Base-by-base conservation (phyloP, 768 basidiomycete species). In the Termitomyces sp. region DNA sequence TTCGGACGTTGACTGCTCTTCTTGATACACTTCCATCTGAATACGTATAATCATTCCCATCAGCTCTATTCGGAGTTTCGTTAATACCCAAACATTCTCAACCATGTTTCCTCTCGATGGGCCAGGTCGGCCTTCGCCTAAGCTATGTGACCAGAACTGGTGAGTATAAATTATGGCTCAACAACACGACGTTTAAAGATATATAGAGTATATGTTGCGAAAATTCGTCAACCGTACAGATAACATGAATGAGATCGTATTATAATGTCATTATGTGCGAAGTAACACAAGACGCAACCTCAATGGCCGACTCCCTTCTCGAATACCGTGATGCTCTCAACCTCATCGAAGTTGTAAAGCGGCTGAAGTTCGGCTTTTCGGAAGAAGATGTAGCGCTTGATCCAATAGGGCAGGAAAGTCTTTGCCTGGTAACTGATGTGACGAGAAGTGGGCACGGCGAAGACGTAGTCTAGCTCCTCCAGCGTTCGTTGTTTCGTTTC, bases 401-500 rank as follows among this genome's bases (percentile, higher is more conserved):
- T 69, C 69, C 74, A 84, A 67, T 80, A 82, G 0, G 81, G 81
- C n/a, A 83, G 64, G 72, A 75, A 77, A 15, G 67, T 70, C 46
- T 65, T 71, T 30, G 73, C 41, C 60, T 83, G 81, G 61, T 84
- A 85, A 1, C 67, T 61, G 0, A 70, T 70, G 61, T 82, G 81
- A 49, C 67, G 74, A 22, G 69, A 63, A 0, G 76, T 81, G 7
- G 82, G 81, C 2, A 85, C 81, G 12, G 80, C 79, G 47, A 81
- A 81, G 34, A 81, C 77, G 53, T 81, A 77, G 58, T 82, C 80
- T 5, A 79, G 73, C 66, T 80, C 76, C 48, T 81, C 77, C 6
- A 85, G 70, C 2, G 81, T 83, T 12, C 79, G 72, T 68, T 81
- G 79, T 63, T 81, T 79, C 15, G 81, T 78, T 77, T 80, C 80